Evolutionary conservation across 1,139 yeast species (phyloP), one percentile per base, ranked within the genome.

Genomic region (Hemisphaericaspora lyxosophila): DNA sequence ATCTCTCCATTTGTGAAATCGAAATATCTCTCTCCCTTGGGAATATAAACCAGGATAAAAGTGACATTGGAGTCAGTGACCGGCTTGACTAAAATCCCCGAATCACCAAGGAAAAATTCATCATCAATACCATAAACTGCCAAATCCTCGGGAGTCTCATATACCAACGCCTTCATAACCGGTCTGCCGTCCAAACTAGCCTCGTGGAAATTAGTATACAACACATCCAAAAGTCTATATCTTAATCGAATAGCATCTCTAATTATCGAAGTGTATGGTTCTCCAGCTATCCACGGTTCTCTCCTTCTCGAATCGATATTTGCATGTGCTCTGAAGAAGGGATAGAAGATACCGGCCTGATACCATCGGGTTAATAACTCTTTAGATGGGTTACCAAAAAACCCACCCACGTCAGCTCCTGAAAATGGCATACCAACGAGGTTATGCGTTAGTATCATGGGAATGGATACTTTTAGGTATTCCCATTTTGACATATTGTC

Each of bases 391-490:
- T 92, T 77, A 6, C 95, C 96, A 54, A 89, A 89, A 57, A 94
- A 92, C 0, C 99, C 98, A 24, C 97, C 97, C 27, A 92, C 94
- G 64, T 92, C 99, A 4, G 96, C 94, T 5, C 99, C 99, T 4
- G 86, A 77, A 63, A 90, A 90, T 25, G 97, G 96, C 83, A 82
- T 82, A 5, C 96, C 96, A 1, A 80, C 86, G 29, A 87, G 67
- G 34, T 90, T 89, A 45, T 83, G 76, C 4, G 95, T 85, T 42
- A 92, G 67, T 17, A 88, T 62, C 95, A 89, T 90, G 6, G 97
- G 97, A 26, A 89, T 75, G 0, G 96, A 86, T 6, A 79, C 71
- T 50, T 76, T 73, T 45, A 92, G 70, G 51, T 88, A 85, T 47
- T 84, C 94, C 98, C 98, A 94, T 48, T 76, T 82, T 7, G 97